Evolutionary conservation across 305 asterid species (phyloP), one percentile per base, ranked within the genome.

Genomic region (Fraxinus platypoda): DNA sequence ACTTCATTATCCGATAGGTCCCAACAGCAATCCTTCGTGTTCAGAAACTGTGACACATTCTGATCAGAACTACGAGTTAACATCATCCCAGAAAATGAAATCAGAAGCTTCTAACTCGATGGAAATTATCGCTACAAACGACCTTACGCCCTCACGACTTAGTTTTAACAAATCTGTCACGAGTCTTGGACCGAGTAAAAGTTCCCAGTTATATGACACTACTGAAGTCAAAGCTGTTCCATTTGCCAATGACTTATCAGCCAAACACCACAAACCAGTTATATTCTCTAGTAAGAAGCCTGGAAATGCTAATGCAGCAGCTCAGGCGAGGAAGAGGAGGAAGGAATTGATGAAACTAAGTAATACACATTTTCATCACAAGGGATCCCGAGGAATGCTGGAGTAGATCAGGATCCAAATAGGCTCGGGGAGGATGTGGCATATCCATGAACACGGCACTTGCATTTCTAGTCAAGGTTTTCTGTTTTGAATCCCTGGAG

Each of bases 321-420:
- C 34, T 19, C 34, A 21, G 62, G 78, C 62, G 11, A 38, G 78
- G 78, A 38, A 12, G 30, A 75, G 21, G 59, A 75, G 62, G 35
- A 75, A 38, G 78, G 78, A 75, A 38, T 38, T 75, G 52, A 73
- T 73, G 52, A 73, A 3, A n/a, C 25, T 74, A 17, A 74, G 43
- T 21, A 35, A 74, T 49, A 17, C 23, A n/a, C 66, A 57, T 57
- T 57, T 57, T 19, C 66, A 57, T n/a, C 66, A 57, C 3, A 19
- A 57, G 66, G 66, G 26, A 57, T 17, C 23, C 26, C 8, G 78
- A 74, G 78, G 12, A 38, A 38, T 12, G 15, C 31, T 33, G 43
- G 9, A 19, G 43, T 34, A 41, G 49, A 41, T 41, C 17, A 41
- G 52, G 17, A 41, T 41, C 52, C 52, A 41, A 41, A 41, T 41